Evolutionary conservation across 2,329 filamentous ascomycete genomes (phyloP).

Genomic region (Cladosporium sp.): DNA sequence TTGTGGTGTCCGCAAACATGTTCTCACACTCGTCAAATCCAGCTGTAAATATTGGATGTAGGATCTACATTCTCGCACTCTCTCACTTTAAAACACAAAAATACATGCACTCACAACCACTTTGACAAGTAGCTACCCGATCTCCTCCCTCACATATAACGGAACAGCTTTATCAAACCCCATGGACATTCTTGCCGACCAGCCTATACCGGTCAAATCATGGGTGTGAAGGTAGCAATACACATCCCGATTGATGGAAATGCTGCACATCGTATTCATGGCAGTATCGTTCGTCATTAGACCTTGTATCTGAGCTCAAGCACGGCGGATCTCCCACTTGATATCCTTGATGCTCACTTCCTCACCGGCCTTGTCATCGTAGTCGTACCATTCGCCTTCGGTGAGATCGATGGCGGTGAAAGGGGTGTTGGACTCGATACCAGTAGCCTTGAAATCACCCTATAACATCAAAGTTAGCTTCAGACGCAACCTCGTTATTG

Average conservation of each 20-base stretch:
- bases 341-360: slow-evolving; percentile 92
- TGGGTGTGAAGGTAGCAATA: not conserved
- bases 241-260: not conserved
- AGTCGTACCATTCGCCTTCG: slow-evolving; percentile 97
- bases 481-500: too few relatives aligned
- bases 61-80: not conserved
- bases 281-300: not conserved
- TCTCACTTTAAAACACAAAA: not conserved
- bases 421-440: slow-evolving; percentile 75
- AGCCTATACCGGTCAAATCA: not conserved
- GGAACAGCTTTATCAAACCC: not conserved
- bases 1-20: not conserved
- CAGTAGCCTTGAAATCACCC: slow-evolving; percentile 89
- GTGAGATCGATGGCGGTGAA: slow-evolving; percentile 79
- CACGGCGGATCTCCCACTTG: slow-evolving; percentile 79
- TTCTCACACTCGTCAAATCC: not conserved
- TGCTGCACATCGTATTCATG: not conserved
- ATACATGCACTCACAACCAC: not conserved
- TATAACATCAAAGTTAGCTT: slow-evolving; percentile 41
- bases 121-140: too few relatives aligned
- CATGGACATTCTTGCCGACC: not conserved
- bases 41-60: not conserved
- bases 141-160: not conserved
- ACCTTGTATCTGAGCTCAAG: slow-evolving; percentile 49
- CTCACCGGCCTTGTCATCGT: slow-evolving; percentile 88